Conservation (phyloP, 306 rosid species). For the Inga leiocalycina region DNA sequence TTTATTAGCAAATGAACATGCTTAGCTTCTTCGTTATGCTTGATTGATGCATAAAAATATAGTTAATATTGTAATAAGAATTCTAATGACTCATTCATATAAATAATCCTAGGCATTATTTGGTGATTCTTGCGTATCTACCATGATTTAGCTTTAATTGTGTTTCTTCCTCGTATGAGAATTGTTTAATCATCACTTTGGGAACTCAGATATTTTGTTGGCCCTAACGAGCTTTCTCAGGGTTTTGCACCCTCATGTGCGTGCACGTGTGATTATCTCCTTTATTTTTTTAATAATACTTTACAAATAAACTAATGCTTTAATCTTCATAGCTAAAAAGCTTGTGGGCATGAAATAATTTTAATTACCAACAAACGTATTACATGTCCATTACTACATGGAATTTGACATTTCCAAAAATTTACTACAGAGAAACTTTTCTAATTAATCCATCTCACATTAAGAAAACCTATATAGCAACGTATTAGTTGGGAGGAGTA, state of each 20-base stretch:
- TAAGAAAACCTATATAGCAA: too few relatives aligned
- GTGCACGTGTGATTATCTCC: conserved; percentile 21
- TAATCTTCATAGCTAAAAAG: background rate
- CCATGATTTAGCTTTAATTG: conserved; percentile 32
- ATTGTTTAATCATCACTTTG: background rate
- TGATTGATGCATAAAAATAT: too few relatives aligned
- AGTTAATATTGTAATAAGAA: background rate
- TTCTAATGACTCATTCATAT: background rate
- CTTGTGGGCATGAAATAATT: background rate
- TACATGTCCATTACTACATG: background rate
- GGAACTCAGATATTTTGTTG: conserved; percentile 23
- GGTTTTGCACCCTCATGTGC: background rate
- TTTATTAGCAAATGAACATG: too few relatives aligned
- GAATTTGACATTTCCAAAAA: background rate
- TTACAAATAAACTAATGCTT: background rate
- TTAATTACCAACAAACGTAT: background rate
- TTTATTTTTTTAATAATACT: background rate
- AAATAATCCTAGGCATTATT: background rate
- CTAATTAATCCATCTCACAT: too few relatives aligned
- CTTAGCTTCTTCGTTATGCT: too few relatives aligned
- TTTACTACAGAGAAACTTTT: too few relatives aligned
- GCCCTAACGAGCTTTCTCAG: background rate
- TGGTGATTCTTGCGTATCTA: background rate
- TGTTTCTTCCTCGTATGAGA: background rate
- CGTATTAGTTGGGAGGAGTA: too few relatives aligned